phyloP scores from a whole-genome alignment of 257 asterid genomes.

The Phtheirospermum japonicum region DNA sequence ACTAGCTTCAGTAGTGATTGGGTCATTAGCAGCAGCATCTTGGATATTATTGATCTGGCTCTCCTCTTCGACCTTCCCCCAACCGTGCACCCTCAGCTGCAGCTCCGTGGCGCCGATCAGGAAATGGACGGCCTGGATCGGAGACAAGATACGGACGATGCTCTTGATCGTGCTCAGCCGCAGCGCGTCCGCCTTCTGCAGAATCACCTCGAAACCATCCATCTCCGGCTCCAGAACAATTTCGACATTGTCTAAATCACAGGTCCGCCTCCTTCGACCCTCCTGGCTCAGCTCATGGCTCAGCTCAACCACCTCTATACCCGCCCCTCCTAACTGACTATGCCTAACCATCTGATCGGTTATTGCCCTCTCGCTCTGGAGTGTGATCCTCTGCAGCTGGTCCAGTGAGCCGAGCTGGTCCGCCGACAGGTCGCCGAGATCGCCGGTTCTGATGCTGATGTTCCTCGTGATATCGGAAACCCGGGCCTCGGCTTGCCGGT shows the following conservation, averaged over 20 bases:
- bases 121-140: slow-evolving; percentile 50
- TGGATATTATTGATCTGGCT: background rate
- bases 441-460: background rate
- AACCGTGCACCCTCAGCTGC: slow-evolving; percentile 52
- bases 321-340: slow-evolving; percentile 37
- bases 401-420: slow-evolving; percentile 33
- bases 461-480: slow-evolving; percentile 26
- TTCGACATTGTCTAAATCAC: background rate
- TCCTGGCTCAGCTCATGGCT: slow-evolving; percentile 36
- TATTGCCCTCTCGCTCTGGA: slow-evolving; percentile 37
- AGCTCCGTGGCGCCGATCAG: slow-evolving; percentile 64
- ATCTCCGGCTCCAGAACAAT: slow-evolving; percentile 33
- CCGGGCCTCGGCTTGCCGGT: slow-evolving; percentile 38
- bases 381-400: slow-evolving; percentile 33
- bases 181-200: slow-evolving; percentile 46
- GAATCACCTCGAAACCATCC: slow-evolving; percentile 32
- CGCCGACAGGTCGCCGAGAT: slow-evolving; percentile 30
- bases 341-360: slow-evolving; percentile 38
- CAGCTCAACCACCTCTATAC: slow-evolving; percentile 43
- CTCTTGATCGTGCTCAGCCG: slow-evolving; percentile 41
- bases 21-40: too few species aligned
- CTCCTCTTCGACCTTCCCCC: slow-evolving; percentile 46
- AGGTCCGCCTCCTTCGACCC: background rate
- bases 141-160: slow-evolving; percentile 28
- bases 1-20: too few species aligned